Evolutionary conservation across 352 stramenopile genomes (phyloP), one percentile per base, ranked within the genome.

Genomic region (Pythium insidiosum): DNA sequence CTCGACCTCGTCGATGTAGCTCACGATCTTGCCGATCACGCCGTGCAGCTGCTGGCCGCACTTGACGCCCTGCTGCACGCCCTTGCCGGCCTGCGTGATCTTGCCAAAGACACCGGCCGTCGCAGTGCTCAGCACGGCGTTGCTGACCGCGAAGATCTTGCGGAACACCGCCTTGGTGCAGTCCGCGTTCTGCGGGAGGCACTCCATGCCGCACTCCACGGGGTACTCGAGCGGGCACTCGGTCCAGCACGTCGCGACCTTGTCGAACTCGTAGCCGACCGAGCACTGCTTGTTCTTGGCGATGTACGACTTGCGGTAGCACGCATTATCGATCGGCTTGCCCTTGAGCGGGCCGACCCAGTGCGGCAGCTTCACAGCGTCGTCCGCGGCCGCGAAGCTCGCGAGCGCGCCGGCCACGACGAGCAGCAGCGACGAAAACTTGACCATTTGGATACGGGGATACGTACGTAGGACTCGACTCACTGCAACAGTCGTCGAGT

Each of bases 111-210:
- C 46, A 15, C 68, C 65, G 7, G 56, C 53, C 0, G 65, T 71
- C 3, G 66, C 63, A 9, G 40, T 57, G 42, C 60, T 64, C 16
- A 81, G 38, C 15, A 61, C 60, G 5, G 61, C 56, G 38, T 61
- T 66, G 2, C 54, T 62, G 6, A 81, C 65, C 15, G 65, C 55
- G 2, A 42, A 50, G n/a, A 75, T 58, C 49, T 77, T 73, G 28
- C 38, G 50, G 28, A 65, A 15, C n/a, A 81, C 56, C 40, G 64
- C 63, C n/a, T 73, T 56, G 15, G 57, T 58, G 40, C 65, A 83
- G 45, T 80, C 67, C 19, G 66, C 55, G 47, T 78, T 84, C 47
- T 78, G 65, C n/a, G 62, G 71, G 33, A 84, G 60, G 28, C 68
- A 84, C 34, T 82, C 66, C 50, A 74, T 43, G n/a, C 50, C 67